phyloP scores from a whole-genome alignment of 2,329 filamentous ascomycete genomes.

The Claviceps arundinis region DNA sequence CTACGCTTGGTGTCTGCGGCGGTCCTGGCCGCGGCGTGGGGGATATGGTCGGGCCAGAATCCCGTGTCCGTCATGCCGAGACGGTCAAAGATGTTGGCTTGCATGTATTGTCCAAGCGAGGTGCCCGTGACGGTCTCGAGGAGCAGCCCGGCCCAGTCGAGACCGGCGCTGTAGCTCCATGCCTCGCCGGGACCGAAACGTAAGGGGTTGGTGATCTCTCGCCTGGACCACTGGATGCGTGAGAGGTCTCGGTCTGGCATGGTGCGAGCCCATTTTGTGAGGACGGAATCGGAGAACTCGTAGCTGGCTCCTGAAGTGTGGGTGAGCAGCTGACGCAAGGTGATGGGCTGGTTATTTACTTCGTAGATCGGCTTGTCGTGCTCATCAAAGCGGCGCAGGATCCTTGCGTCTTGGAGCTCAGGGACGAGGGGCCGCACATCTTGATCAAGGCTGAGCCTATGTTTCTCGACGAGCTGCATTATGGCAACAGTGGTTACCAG shows the following conservation, averaged over 20 bases:
- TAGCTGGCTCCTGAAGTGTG: slow-evolving; percentile 36
- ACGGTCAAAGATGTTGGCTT: slow-evolving; percentile 22
- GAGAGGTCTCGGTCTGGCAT: slow-evolving; percentile 18
- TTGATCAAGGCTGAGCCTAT: slow-evolving; percentile 21
- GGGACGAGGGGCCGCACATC: slow-evolving; percentile 22
- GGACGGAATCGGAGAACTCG: slow-evolving; percentile 25
- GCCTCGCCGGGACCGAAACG: slow-evolving; percentile 30
- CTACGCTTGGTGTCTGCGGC: slow-evolving; percentile 8
- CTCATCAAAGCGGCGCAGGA: slow-evolving; percentile 24
- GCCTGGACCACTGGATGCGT: slow-evolving; percentile 19
- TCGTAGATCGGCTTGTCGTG: slow-evolving; percentile 23
- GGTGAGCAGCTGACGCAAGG: slow-evolving; percentile 31
- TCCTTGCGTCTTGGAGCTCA: slow-evolving; percentile 19
- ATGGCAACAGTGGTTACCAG: slow-evolving; percentile 24
- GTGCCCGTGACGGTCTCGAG: slow-evolving; percentile 27
- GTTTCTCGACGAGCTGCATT: slow-evolving; percentile 27
- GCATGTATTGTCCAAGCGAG: slow-evolving; percentile 24
- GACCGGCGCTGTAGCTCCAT: slow-evolving; percentile 33
- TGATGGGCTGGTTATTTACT: slow-evolving; percentile 23
- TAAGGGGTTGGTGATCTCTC: slow-evolving; percentile 28
- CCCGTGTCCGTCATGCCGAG: slow-evolving; percentile 23
- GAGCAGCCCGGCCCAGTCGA: slow-evolving; percentile 34
- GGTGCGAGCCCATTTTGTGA: slow-evolving; percentile 25
- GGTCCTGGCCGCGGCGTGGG: slow-evolving; percentile 13
- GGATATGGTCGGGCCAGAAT: slow-evolving; percentile 21